Evolutionary conservation across 768 basidiomycete species (phyloP).

Genomic region (Trametes elegans): DNA sequence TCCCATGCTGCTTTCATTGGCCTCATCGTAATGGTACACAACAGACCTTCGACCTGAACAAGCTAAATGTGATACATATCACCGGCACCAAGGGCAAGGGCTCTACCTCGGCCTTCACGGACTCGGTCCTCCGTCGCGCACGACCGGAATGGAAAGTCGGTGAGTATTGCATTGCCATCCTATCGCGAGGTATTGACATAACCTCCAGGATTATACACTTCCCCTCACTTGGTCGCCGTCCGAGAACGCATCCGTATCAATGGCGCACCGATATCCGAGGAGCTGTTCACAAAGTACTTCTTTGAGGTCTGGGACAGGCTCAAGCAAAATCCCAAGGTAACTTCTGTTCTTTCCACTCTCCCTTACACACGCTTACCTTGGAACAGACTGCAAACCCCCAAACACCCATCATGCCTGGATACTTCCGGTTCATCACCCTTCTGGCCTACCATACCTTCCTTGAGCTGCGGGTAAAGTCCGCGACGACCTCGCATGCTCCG

Average conservation of each 20-base stretch:
- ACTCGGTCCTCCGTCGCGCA: slow-evolving; percentile 78
- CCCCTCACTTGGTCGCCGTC: slow-evolving; percentile 94
- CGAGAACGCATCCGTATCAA: slow-evolving; percentile 95
- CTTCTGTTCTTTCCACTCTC: too few species aligned
- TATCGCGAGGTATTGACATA: neutral
- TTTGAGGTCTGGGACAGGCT: slow-evolving; percentile 95
- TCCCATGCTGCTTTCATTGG: neutral
- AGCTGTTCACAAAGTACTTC: slow-evolving; percentile 86
- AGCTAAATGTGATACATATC: slow-evolving; percentile 90
- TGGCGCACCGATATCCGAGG: slow-evolving; percentile 85
- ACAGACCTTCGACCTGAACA: slow-evolving; percentile 81
- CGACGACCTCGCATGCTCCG: neutral
- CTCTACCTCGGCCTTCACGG: slow-evolving; percentile 91
- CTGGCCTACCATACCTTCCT: slow-evolving; percentile 91
- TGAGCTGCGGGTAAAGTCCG: slow-evolving; percentile 49
- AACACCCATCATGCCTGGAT: slow-evolving; percentile 77
- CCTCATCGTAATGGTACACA: slow-evolving; percentile 17
- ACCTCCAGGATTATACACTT: slow-evolving; percentile 85
- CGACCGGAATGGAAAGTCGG: slow-evolving; percentile 80
- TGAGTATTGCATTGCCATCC: slow-evolving; percentile 34
- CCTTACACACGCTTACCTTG: neutral
- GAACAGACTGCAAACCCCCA: slow-evolving; percentile 45
- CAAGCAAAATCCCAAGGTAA: slow-evolving; percentile 58
- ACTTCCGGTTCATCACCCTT: slow-evolving; percentile 92
- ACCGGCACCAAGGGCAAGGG: slow-evolving; percentile 99